Conservation (phyloP, 768 basidiomycete genomes). For the Termitomyces sp. region DNA sequence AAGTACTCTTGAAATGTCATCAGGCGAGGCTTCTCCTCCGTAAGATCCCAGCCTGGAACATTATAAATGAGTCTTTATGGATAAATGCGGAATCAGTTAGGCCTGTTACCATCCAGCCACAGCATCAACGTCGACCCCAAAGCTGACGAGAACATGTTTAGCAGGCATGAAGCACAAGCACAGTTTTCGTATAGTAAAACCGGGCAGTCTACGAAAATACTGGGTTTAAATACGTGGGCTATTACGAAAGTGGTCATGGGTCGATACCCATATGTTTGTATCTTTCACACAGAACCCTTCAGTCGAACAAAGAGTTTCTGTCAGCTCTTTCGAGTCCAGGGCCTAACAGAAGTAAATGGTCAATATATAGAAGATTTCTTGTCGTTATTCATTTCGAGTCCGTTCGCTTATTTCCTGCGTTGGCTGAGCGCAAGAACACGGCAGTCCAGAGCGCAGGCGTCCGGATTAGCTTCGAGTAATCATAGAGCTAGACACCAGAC, state of each 20-base stretch:
- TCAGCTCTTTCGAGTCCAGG: too few species aligned
- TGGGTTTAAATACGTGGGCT: background rate
- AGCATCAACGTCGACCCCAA: constrained; percentile 74
- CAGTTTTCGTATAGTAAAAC: background rate
- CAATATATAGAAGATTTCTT: background rate
- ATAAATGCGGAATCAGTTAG: background rate
- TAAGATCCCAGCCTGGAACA: constrained; percentile 59
- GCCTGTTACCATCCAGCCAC: constrained; percentile 61
- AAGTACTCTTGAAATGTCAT: constrained; percentile 60
- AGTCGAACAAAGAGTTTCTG: background rate
- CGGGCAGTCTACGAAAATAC: background rate
- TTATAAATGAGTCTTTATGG: background rate
- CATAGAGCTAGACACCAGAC: too few species aligned
- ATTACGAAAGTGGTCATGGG: background rate
- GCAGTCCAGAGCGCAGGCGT: background rate
- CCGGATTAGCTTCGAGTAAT: background rate
- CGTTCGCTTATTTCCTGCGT: background rate
- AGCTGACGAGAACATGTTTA: constrained; percentile 48
- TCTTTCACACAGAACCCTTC: background rate
- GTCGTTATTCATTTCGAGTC: background rate
- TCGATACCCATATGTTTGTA: background rate
- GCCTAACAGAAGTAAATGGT: background rate
- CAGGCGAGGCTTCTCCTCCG: constrained; percentile 67
- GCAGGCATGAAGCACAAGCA: constrained; percentile 33
- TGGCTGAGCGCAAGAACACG: background rate